phyloP scores from a whole-genome alignment of 768 basidiomycete genomes.

The Clathrus columnatus region DNA sequence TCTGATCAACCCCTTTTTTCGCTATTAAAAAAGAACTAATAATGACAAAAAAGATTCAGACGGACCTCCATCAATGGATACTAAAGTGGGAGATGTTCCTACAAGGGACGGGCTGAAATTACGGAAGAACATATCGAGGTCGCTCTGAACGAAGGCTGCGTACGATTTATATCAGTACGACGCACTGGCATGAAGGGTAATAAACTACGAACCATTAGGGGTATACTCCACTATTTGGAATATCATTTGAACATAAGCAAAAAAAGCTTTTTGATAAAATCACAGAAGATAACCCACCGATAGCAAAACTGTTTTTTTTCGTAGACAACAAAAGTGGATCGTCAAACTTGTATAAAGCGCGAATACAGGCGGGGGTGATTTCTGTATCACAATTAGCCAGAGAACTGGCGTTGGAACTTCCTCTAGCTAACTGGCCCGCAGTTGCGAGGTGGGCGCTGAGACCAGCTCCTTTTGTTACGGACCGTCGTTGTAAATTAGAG shows the following conservation, averaged over 20 bases:
- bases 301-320: conserved; percentile 44
- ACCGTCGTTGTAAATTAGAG: background rate
- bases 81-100: conserved; percentile 30
- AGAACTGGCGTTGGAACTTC: background rate
- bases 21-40: conserved; percentile 1
- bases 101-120: conserved; percentile 34
- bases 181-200: conserved; percentile 26
- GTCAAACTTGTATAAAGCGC: conserved; percentile 31
- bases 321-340: conserved; percentile 24
- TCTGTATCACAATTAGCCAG: conserved; percentile 18
- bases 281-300: conserved; percentile 28
- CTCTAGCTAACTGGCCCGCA: background rate
- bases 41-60: background rate
- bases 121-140: conserved; percentile 33
- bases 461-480: background rate
- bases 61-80: conserved; percentile 28
- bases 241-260: background rate
- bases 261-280: background rate
- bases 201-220: conserved; percentile 44
- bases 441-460: background rate
- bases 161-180: background rate
- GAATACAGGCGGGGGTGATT: conserved; percentile 31
- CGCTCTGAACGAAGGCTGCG: background rate
- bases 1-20: conserved; percentile 26
- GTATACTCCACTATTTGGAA: conserved; percentile 38